phyloP scores from a whole-genome alignment of 2,329 filamentous ascomycete species.

The Davidsoniella neocaledoniae region DNA sequence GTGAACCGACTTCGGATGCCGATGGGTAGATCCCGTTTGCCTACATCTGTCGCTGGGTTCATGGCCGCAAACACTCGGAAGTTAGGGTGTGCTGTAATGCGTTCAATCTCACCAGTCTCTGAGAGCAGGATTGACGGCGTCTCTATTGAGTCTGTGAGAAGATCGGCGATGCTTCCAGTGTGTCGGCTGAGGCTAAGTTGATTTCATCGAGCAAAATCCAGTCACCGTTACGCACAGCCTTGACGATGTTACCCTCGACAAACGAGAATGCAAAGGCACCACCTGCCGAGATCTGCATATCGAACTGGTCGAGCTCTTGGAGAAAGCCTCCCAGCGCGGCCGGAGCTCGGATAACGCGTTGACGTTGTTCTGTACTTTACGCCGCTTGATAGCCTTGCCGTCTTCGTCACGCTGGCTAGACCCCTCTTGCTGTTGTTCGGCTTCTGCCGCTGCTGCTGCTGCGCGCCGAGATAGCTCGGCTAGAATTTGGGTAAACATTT shows the following conservation, averaged over 20 bases:
- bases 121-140: constrained; percentile 74
- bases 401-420: constrained; percentile 21
- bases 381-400: constrained; percentile 51
- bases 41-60: constrained; percentile 96
- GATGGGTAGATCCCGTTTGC: constrained; percentile 82
- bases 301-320: constrained; percentile 59
- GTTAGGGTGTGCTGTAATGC: constrained; percentile 73
- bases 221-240: constrained; percentile 87
- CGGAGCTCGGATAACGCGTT: constrained; percentile 40
- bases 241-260: constrained; percentile 87
- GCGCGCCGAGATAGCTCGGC: constrained; percentile 33
- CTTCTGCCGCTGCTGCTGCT: constrained; percentile 17
- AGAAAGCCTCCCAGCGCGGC: constrained; percentile 67
- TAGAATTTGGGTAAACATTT: constrained; percentile 64
- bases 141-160: constrained; percentile 57
- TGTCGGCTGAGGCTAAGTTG: constrained; percentile 88
- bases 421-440: constrained; percentile 21
- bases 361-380: constrained; percentile 38
- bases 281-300: constrained; percentile 44
- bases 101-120: constrained; percentile 84
- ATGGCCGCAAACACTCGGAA: constrained; percentile 97
- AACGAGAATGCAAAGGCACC: constrained; percentile 84
- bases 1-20: constrained; percentile 87
- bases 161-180: constrained; percentile 83
- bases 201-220: constrained; percentile 97